Base-by-base conservation (phyloP, 108 stramenopile genomes). In the Cyclotella cryptica region DNA sequence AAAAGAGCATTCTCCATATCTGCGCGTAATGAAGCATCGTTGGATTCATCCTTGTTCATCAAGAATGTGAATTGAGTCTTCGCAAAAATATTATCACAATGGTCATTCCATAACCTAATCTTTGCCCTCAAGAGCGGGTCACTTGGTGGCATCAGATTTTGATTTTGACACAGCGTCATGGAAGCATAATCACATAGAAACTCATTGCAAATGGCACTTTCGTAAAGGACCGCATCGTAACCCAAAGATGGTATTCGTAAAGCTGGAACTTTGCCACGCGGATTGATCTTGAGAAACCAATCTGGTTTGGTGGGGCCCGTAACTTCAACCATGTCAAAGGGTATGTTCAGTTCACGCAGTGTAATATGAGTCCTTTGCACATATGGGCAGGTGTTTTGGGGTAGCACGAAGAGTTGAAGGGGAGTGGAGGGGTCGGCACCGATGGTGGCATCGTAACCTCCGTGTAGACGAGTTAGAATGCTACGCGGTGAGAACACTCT, bases 201-300 rank as follows among this genome's bases (percentile, higher is more conserved):
- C 41, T 85, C 85, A 62, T 85, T 77, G 68, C 85, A 85, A 26
- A 85, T 85, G 3, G 80, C 80, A 27, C 80, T 81, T 63, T 85
- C 85, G 44, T 85, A 82, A 68, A 82, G 68, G 2, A 82, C 75
- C 24, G 75, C 46, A 30, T 57, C 61, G 19, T 76, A 72, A 40
- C 81, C 77, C 21, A 59, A 49, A 40, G 68, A 62, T 58, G 61
- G 78, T 22, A 72, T 63, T 86, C 73, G 52, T 18, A 71, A 65
- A 51, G 85, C 85, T 26, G 85, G 85, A 10, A 86, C 85, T 67
- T 83, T 83, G 47, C 85, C 85, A 44, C 81, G 53, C 17, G 85
- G 85, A 61, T 86, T 86, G 40, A 86, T 86, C 42, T 79, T 78
- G 0, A 83, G 46, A 41, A 66, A 86, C 85, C 85, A 86, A 54